Evolutionary conservation across 2,329 filamentous ascomycete species (phyloP), one percentile per base, ranked within the genome.

Genomic region (Arthrobotrys entomopaga): DNA sequence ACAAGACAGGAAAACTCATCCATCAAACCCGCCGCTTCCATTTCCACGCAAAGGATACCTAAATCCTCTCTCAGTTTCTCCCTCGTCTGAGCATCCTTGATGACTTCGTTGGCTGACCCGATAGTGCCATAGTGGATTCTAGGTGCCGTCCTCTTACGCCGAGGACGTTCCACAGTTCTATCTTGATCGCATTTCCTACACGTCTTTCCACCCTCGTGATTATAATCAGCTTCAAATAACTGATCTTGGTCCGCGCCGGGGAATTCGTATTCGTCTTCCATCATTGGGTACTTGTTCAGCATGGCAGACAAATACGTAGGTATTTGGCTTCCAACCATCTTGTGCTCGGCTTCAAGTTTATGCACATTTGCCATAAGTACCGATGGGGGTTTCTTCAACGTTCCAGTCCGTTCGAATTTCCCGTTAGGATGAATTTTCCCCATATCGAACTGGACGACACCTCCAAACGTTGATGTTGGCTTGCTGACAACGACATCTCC

Each of bases 401-500:
- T 24, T 22, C 50, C 60, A 13, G 50, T 65, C 13, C 24, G 50
- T 2, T 43, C 40, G 11, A 65, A 65, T 11, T 46, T 22, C 8
- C 29, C 29, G 10, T 34, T 34, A 34, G 29, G 29, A 34, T 34
- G 29, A 10, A n/a, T 43, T 26, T 65, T 54, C n/a, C 48, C 48
- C 16, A 54, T 29, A 22, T 65, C 48, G 29, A 43, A 65, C 16
- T 54, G 48, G 22, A 54, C 11, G 38, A 65, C 60, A 13, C 49
- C 60, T 65, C 34, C 48, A 54, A 53, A 34, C 6, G 29, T 34
- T 8, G 29, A 61, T n/a, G 53, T 48, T 22, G 59, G 46, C 19
- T 52, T 48, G 29, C 59, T 63, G 2, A 63, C 59, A 19, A 63
- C 59, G 4, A 63, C 59, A 34, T 63, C 59, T 3, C 59, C 59